Percentiles rank a stretch among this genome's conserved stretches.
Evolutionary conservation across 2,329 filamentous ascomycete species (phyloP).

Genomic region (Fusarium sp.): DNA sequence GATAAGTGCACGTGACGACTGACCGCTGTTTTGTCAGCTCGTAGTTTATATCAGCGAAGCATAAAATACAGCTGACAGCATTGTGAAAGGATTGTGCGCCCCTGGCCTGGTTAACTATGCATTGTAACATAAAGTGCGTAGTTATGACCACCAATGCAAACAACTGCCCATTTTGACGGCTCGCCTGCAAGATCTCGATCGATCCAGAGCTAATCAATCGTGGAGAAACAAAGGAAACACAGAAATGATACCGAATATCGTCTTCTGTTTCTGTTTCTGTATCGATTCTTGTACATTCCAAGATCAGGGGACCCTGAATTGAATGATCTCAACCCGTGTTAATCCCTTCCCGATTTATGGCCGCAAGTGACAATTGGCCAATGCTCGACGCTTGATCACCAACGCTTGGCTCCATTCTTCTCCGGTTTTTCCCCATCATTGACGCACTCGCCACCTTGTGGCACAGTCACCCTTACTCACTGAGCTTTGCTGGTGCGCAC

Average conservation of each 20-base stretch:
- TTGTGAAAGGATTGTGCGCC: constrained; percentile 1
- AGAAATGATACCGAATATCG: constrained; percentile 5
- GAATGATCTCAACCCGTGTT: constrained; percentile 17
- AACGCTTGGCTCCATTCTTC: constrained; percentile 34
- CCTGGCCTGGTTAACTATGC: constrained; percentile 15
- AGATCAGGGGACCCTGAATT: constrained; percentile 35
- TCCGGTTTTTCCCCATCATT: constrained; percentile 43
- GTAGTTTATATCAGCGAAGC: neutral
- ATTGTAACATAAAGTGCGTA: constrained; percentile 23
- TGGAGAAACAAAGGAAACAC: constrained; percentile 2
- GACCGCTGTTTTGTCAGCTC: neutral
- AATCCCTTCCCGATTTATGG: constrained; percentile 44
- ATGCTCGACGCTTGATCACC: constrained; percentile 36
- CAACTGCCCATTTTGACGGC: constrained; percentile 22
- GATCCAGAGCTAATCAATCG: constrained; percentile 21
- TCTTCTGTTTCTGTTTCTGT: constrained; percentile 2
- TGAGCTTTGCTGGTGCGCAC: constrained; percentile 18
- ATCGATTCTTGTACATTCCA: constrained; percentile 40
- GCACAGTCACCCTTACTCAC: constrained; percentile 26
- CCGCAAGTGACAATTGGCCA: constrained; percentile 28
- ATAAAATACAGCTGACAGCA: neutral
- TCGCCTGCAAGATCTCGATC: constrained; percentile 41
- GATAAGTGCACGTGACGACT: neutral
- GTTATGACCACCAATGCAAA: constrained; percentile 24
- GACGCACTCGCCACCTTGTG: constrained; percentile 50